These are phyloP conservation scores for Sindora glabra DNA, from an alignment of 306 rosid species.

Conservation along the genomic window DNA sequence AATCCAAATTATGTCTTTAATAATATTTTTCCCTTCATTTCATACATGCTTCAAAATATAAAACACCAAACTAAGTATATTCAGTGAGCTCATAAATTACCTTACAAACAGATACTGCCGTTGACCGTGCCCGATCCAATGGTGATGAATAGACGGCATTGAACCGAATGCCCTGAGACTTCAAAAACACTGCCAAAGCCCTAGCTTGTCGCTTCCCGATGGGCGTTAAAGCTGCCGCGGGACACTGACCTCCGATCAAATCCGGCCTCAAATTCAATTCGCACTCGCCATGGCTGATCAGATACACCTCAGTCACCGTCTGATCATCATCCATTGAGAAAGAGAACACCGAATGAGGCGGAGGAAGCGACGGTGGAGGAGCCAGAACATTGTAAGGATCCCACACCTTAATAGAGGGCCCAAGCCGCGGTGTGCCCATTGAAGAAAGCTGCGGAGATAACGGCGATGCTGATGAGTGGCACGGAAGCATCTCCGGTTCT, in stretches of 20 bases:
- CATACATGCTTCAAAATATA: background rate
- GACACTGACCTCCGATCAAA: slow-evolving; percentile 70
- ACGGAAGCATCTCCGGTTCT: slow-evolving; percentile 93
- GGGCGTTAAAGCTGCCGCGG: slow-evolving; percentile 51
- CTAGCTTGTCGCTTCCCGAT: slow-evolving; percentile 83
- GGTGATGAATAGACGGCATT: slow-evolving; percentile 73
- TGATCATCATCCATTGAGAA: slow-evolving; percentile 49
- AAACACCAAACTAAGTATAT: slow-evolving; percentile 2
- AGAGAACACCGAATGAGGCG: slow-evolving; percentile 42
- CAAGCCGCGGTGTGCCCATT: slow-evolving; percentile 80
- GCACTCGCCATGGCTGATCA: slow-evolving; percentile 90
- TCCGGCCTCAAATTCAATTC: slow-evolving; percentile 68
- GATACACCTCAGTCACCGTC: slow-evolving; percentile 59
- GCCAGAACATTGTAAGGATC: slow-evolving; percentile 90
- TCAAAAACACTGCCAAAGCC: slow-evolving; percentile 89
- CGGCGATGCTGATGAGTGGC: slow-evolving; percentile 92
- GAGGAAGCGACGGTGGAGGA: slow-evolving; percentile 52
- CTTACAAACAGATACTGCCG: slow-evolving; percentile 76
- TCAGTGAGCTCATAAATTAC: slow-evolving; percentile 2
- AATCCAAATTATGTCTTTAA: background rate
- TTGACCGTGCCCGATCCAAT: slow-evolving; percentile 74
- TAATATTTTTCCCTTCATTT: no score
- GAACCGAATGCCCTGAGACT: slow-evolving; percentile 75
- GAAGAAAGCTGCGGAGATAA: slow-evolving; percentile 93
- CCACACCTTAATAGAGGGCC: slow-evolving; percentile 95